phyloP scores from a whole-genome alignment of 2,329 filamentous ascomycete species.

The Arthrocladium fulminans region DNA sequence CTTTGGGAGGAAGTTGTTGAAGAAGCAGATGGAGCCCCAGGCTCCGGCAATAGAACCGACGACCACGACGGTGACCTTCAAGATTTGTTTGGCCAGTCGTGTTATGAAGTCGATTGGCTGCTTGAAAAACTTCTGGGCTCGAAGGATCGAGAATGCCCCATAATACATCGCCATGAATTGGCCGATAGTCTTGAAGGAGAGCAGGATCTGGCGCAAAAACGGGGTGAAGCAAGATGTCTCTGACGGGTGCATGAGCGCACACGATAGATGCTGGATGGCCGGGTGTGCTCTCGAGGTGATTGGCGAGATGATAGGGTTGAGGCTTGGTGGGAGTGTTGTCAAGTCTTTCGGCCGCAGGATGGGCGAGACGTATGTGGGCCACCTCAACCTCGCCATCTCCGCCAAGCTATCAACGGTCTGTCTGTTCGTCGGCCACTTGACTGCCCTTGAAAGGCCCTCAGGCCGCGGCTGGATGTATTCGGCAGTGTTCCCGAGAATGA shows the following conservation, averaged over 20 bases:
- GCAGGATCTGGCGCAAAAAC: conserved; percentile 78
- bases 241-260: conserved; percentile 76
- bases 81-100: conserved; percentile 55
- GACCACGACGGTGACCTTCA: conserved; percentile 67
- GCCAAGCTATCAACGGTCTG: conserved; percentile 74
- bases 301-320: conserved; percentile 61
- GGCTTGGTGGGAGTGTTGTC: conserved; percentile 50
- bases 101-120: conserved; percentile 61
- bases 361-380: conserved; percentile 80
- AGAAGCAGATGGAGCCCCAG: conserved; percentile 85
- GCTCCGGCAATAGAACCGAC: conserved; percentile 75
- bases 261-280: conserved; percentile 68
- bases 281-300: conserved; percentile 80
- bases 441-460: conserved; percentile 53
- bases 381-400: conserved; percentile 69
- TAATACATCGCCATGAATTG: conserved; percentile 67
- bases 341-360: conserved; percentile 67
- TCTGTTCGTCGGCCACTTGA: conserved; percentile 66
- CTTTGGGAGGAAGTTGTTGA: conserved; percentile 69
- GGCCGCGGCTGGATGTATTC: conserved; percentile 72
- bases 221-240: conserved; percentile 83
- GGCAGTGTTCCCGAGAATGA: conserved; percentile 62
- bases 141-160: conserved; percentile 58
- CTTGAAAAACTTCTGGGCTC: conserved; percentile 58
- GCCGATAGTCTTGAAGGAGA: conserved; percentile 67